Evolutionary conservation across 2,329 filamentous ascomycete genomes (phyloP).

Genomic region (Ambrosiella xylebori): DNA sequence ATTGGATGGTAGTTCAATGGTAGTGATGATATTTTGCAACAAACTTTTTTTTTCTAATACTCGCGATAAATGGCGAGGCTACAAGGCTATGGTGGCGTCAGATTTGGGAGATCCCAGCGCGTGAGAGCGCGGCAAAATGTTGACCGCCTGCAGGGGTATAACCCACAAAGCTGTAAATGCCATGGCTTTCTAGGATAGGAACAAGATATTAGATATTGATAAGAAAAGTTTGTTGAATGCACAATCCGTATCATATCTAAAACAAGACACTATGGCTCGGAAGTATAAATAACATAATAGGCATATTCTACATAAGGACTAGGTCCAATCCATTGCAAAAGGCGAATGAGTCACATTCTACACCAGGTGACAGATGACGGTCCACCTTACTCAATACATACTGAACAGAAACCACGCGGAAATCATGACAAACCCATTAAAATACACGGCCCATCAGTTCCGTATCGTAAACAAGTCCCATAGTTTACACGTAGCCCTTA

Average conservation of each 20-base stretch:
- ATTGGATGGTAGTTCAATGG: neutral
- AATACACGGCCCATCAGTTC: neutral
- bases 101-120: neutral
- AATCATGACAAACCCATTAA: neutral
- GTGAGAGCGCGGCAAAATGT: neutral
- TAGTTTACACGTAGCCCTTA: conserved; percentile 48
- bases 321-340: neutral
- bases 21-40: neutral
- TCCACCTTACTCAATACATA: neutral
- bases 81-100: neutral
- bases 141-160: conserved; percentile 3
- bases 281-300: conserved; percentile 1
- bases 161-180: neutral
- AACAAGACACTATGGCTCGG: neutral
- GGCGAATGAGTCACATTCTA: neutral
- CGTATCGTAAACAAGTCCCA: neutral
- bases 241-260: neutral
- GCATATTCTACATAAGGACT: conserved; percentile 3
- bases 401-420: neutral
- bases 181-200: neutral
- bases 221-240: neutral
- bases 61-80: conserved; percentile 1
- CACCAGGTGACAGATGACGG: neutral
- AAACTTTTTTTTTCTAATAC: neutral
- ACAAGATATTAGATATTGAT: neutral